These are phyloP conservation scores for Lantana camara DNA, from an alignment of 257 asterid species.

Conservation along the genomic window DNA sequence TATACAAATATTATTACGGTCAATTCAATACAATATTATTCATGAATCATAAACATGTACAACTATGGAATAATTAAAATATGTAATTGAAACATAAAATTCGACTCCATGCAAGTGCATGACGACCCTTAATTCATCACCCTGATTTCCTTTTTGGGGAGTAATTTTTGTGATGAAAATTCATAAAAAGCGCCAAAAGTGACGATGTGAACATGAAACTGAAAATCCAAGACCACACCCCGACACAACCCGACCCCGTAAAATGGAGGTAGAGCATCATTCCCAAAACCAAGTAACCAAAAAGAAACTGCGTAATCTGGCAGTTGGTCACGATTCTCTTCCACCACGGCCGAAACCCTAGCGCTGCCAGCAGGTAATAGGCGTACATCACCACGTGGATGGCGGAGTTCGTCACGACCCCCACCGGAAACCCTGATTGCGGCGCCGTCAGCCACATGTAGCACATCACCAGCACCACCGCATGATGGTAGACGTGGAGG, in stretches of 20 bases:
- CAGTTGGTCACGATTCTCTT: conserved; percentile 68
- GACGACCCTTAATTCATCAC: no score
- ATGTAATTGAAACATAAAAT: no score
- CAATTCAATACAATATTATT: no score
- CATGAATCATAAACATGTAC: no score
- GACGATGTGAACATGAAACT: conserved; percentile 54
- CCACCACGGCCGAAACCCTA: conserved; percentile 69
- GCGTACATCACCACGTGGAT: conserved; percentile 81
- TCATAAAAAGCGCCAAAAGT: conserved; percentile 56
- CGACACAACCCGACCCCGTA: conserved; percentile 64
- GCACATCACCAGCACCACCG: conserved; percentile 61
- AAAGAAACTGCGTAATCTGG: conserved; percentile 65
- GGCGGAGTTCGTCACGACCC: conserved; percentile 56
- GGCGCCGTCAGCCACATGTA: conserved; percentile 51
- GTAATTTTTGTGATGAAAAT: conserved; percentile 64
- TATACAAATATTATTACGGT: no score
- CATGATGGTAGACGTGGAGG: conserved; percentile 83
- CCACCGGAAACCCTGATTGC: conserved; percentile 67
- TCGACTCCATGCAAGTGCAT: no score
- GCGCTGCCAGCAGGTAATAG: conserved; percentile 54
- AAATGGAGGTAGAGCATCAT: conserved; percentile 56
- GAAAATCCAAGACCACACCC: conserved; percentile 58
- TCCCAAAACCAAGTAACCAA: conserved; percentile 49
- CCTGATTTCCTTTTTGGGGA: conserved; percentile 26
- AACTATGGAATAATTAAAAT: no score